Conservation (phyloP, 345 rosid genomes). For the Populus euphratica region DNA sequence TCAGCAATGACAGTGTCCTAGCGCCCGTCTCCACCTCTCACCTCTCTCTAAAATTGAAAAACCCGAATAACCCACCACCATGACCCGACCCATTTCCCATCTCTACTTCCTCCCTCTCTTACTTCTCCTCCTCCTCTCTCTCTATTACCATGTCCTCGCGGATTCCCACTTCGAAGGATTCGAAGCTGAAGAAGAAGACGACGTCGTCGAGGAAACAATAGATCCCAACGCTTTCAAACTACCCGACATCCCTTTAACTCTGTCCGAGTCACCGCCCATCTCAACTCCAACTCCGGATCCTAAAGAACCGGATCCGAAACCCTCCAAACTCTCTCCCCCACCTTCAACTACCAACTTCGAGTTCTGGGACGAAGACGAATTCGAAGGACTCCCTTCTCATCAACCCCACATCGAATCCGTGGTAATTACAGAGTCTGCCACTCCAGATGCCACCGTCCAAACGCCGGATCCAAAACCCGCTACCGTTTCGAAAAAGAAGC, state of each 20-base stretch:
- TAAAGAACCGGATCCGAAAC: conserved; percentile 6
- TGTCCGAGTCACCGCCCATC: conserved; percentile 34
- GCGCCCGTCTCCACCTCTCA: not conserved
- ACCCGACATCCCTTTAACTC: conserved; percentile 52
- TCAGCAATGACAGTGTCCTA: too few relatives aligned
- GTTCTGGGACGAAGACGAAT: conserved; percentile 96
- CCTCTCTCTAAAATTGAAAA: too few relatives aligned
- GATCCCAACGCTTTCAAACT: conserved; percentile 40
- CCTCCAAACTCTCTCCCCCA: conserved; percentile 34
- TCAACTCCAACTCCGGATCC: conserved; percentile 12
- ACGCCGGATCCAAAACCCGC: conserved; percentile 14
- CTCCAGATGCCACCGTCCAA: conserved; percentile 17
- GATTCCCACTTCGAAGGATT: conserved; percentile 95
- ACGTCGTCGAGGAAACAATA: conserved; percentile 31
- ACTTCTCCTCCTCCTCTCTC: conserved; percentile 29
- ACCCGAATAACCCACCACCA: not conserved
- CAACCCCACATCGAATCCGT: conserved; percentile 27
- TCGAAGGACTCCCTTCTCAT: conserved; percentile 70
- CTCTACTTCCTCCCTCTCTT: conserved; percentile 28
- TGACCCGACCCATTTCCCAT: conserved; percentile 17
- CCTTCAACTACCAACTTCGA: conserved; percentile 47
- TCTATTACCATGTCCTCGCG: conserved; percentile 22
- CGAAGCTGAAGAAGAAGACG: conserved; percentile 77
- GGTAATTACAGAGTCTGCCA: conserved; percentile 22
- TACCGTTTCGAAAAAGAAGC: conserved; percentile 22